Percentiles rank a stretch among this genome's conserved stretches.
These are phyloP conservation scores for Nakazawaea wyomingensis DNA, from an alignment of 805 yeast species.

Conservation along the genomic window DNA sequence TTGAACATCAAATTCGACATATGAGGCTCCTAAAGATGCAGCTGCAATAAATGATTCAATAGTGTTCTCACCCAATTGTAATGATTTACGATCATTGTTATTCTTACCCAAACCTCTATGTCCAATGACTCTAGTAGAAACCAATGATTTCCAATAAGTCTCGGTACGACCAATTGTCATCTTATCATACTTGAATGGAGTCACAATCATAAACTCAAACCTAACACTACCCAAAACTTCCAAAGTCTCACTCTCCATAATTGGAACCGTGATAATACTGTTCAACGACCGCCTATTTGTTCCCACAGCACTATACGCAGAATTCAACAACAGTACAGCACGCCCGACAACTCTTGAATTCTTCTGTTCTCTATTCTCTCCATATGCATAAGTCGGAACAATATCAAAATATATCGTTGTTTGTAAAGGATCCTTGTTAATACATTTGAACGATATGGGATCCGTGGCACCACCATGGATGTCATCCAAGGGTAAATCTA, in stretches of 20 bases:
- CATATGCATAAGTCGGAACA: constrained; percentile 77
- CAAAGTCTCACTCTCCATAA: constrained; percentile 64
- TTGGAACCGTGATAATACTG: constrained; percentile 64
- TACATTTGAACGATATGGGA: constrained; percentile 68
- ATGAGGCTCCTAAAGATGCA: constrained; percentile 92
- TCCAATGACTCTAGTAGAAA: constrained; percentile 87
- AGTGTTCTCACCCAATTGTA: constrained; percentile 94
- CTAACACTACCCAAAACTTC: constrained; percentile 72
- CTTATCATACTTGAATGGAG: constrained; percentile 66
- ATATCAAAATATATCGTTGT: constrained; percentile 72
- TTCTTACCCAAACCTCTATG: constrained; percentile 95
- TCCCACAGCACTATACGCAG: constrained; percentile 64
- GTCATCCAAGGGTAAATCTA: constrained; percentile 83
- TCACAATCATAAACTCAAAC: constrained; percentile 69
- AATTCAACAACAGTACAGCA: constrained; percentile 69
- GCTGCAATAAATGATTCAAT: constrained; percentile 95
- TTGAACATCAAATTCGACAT: constrained; percentile 96
- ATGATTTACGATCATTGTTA: constrained; percentile 59
- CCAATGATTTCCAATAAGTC: constrained; percentile 88
- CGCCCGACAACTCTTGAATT: constrained; percentile 59
- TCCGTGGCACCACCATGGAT: constrained; percentile 62
- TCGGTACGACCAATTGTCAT: constrained; percentile 64
- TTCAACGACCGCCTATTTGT: constrained; percentile 60
- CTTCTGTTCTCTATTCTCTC: constrained; percentile 18
- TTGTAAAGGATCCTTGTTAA: constrained; percentile 42